phyloP scores from a whole-genome alignment of 768 basidiomycete genomes.

The Suillus variegatus region DNA sequence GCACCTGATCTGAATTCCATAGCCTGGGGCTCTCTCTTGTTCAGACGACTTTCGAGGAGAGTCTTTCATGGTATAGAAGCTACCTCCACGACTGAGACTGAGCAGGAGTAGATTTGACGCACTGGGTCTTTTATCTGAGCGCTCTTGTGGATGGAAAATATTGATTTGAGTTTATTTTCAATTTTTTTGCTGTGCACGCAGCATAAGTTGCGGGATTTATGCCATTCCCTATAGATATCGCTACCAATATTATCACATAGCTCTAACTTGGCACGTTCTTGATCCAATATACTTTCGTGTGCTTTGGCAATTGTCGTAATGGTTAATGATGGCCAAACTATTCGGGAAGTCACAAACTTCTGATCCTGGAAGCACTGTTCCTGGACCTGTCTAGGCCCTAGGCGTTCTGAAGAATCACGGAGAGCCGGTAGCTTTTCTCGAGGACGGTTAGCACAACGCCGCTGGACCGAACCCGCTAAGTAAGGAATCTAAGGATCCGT shows the following conservation, averaged over 20 bases:
- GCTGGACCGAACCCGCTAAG: background rate
- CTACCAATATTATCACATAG: constrained; percentile 2
- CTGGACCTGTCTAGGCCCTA: background rate
- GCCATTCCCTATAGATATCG: constrained; percentile 20
- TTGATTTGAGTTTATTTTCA: constrained; percentile 1
- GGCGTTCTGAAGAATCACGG: background rate
- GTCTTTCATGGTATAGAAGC: background rate
- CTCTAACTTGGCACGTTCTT: too few species aligned
- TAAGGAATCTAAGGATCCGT: background rate
- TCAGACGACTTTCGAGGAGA: constrained; percentile 18
- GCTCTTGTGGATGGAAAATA: background rate
- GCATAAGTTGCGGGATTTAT: constrained; percentile 24
- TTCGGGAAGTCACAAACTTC: too few species aligned
- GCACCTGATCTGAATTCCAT: constrained; percentile 34
- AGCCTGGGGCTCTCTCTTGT: constrained; percentile 15
- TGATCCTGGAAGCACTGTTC: too few species aligned
- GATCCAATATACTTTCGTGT: too few species aligned
- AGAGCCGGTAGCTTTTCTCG: too few species aligned
- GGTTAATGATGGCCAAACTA: background rate
- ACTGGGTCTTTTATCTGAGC: constrained; percentile 20
- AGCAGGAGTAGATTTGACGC: background rate
- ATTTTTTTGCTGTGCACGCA: constrained; percentile 3
- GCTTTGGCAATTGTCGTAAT: background rate
- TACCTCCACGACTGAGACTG: background rate
- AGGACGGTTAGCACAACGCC: too few species aligned